Evolutionary conservation across 2,329 filamentous ascomycete genomes (phyloP), one percentile per base, ranked within the genome.

Genomic region (Fusarium nodosum): DNA sequence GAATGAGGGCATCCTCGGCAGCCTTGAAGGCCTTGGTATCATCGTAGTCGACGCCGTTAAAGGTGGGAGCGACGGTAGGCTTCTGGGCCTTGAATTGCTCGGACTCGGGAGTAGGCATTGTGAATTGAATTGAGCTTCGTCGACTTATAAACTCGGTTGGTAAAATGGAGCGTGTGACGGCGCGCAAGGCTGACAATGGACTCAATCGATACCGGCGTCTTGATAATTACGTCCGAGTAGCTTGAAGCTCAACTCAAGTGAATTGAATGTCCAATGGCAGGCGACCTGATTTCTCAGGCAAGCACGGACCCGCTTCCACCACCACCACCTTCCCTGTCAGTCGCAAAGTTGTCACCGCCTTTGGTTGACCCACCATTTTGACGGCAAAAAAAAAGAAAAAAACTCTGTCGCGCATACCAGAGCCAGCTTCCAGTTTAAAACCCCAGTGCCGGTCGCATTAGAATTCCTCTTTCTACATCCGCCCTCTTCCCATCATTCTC

Each of bases 31-130:
- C 88, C 78, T 88, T 88, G 79, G 90, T 93, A 83, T 96, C 91
- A 72, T 94, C 90, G 83, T 91, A 96, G 84, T 95, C 91, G 78
- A 96, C 93, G 72, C 93, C 93, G 76, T 94, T 92, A 80, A 96
- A 96, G 63, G 91, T 94, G 36, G 93, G 91, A 68, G 92, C 86
- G 60, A 96, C 93, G 69, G 86, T 89, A 65, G 93, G 93, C 86
- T 96, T 96, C 83, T 92, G 91, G 73, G 91, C 91, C 82, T 93
- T 88, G 85, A 95, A 96, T 77, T 88, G 86, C 75, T 86, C 89
- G 77, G 93, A 95, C 81, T 96, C 92, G 80, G 93, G 91, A 26
- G 91, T 95, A 75, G 93, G 93, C 90, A 95, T 95, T 72, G 77
- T 82, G 74, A 33, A 55, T 65, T 57, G 46, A 56, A 51, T 57